A percentile compares a stretch with the other conserved stretches of the same genome.
phyloP scores from a whole-genome alignment of 257 asterid species.

The Apocynum venetum region DNA sequence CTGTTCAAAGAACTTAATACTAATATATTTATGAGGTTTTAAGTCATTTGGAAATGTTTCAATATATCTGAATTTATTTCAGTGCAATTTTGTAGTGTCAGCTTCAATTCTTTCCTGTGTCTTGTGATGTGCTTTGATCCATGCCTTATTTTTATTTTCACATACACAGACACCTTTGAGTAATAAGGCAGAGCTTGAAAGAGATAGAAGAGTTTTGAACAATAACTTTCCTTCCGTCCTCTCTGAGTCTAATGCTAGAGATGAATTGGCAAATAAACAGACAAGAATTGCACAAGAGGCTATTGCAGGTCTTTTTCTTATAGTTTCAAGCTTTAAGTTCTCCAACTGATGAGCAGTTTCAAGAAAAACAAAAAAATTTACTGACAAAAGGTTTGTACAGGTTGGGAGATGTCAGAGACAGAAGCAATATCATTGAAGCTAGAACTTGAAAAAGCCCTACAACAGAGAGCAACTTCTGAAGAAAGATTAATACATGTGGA shows the following conservation, averaged over 20 bases:
- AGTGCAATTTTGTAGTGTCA: background rate
- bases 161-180: conserved; percentile 45
- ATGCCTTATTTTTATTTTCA: conserved; percentile 12
- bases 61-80: background rate
- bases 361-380: background rate
- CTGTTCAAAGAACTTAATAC: background rate
- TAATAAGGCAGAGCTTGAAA: conserved; percentile 56
- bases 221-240: conserved; percentile 65
- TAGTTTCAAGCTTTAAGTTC: background rate
- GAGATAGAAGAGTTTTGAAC: conserved; percentile 44
- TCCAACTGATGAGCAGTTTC: background rate
- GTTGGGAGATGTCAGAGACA: conserved; percentile 79
- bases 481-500: conserved; percentile 59
- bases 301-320: conserved; percentile 52
- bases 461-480: conserved; percentile 50
- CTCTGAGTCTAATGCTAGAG: conserved; percentile 59
- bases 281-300: conserved; percentile 84
- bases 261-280: conserved; percentile 60
- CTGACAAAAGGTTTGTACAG: conserved; percentile 30
- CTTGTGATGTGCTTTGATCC: background rate
- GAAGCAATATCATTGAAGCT: conserved; percentile 56
- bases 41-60: background rate
- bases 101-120: background rate
- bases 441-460: conserved; percentile 55
- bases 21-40: background rate